phyloP scores from a whole-genome alignment of 805 yeast species.

The Lachancea fermentati region DNA sequence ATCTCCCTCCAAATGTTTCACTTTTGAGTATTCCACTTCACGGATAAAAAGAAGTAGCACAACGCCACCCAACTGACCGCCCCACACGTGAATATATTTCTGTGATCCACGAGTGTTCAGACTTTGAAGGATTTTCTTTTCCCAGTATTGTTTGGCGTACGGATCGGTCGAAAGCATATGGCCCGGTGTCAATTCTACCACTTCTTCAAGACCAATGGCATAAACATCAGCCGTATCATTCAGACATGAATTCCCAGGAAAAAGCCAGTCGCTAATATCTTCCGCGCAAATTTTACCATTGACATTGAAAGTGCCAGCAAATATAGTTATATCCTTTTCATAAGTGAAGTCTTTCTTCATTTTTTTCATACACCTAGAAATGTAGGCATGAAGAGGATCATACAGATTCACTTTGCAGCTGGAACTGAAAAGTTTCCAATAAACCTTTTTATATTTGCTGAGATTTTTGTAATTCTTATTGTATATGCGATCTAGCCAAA shows the following conservation, averaged over 20 bases:
- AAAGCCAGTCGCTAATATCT: constrained; percentile 72
- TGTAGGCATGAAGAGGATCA: constrained; percentile 85
- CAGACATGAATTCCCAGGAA: constrained; percentile 43
- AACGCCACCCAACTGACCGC: constrained; percentile 84
- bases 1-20: constrained; percentile 62
- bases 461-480: constrained; percentile 35
- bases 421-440: constrained; percentile 22
- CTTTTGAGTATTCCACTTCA: constrained; percentile 43
- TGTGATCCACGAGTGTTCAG: constrained; percentile 38
- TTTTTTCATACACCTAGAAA: constrained; percentile 56
- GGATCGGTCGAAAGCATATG: constrained; percentile 78
- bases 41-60: constrained; percentile 63
- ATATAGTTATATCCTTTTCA: constrained; percentile 54
- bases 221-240: constrained; percentile 57
- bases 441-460: constrained; percentile 26
- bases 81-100: constrained; percentile 55
- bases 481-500: constrained; percentile 74
- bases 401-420: constrained; percentile 54
- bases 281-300: constrained; percentile 60
- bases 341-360: constrained; percentile 51
- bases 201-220: constrained; percentile 84
- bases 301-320: constrained; percentile 82
- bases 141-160: constrained; percentile 57
- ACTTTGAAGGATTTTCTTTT: constrained; percentile 46
- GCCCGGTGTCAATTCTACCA: constrained; percentile 76